These are phyloP conservation scores for Podospora bellae-mahoneyi DNA, from an alignment of 495 filamentous ascomycete genomes.

Conservation along the genomic window DNA sequence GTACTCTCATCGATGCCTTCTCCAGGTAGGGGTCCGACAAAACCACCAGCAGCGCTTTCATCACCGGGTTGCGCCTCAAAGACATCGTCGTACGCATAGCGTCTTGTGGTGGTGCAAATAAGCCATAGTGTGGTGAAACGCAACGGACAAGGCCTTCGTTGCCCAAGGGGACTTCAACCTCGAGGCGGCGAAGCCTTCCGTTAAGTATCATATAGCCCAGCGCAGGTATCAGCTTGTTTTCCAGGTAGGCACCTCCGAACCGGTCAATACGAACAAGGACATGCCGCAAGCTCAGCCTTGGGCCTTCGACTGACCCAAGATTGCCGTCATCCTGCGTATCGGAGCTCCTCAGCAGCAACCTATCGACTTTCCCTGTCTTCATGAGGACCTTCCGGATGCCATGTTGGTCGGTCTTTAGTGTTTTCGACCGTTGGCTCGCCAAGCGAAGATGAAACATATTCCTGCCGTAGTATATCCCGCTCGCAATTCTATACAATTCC, in stretches of 20 bases:
- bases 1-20: constrained; percentile 26
- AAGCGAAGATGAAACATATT: constrained; percentile 35
- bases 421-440: constrained; percentile 22
- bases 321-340: not conserved
- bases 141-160: no score
- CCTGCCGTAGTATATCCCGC: constrained; percentile 33
- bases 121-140: no score
- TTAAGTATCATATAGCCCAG: constrained; percentile 30
- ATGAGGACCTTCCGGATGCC: constrained; percentile 6
- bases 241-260: constrained; percentile 27
- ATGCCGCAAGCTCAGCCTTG: constrained; percentile 30
- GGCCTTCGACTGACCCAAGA: not conserved
- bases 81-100: constrained; percentile 11
- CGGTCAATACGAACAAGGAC: constrained; percentile 28
- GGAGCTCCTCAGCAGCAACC: constrained; percentile 3
- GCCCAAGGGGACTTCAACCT: constrained; percentile 15
- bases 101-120: not conserved
- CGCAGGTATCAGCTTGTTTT: constrained; percentile 5
- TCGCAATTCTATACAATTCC: constrained; percentile 35
- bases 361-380: not conserved
- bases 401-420: not conserved
- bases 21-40: constrained; percentile 34
- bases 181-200: constrained; percentile 28
- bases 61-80: constrained; percentile 23
- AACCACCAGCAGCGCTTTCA: constrained; percentile 31